A percentile compares a stretch with the other conserved stretches of the same genome.
Conservation (phyloP, 2,329 filamentous ascomycete species). For the Neodidymelliopsis sp. region DNA sequence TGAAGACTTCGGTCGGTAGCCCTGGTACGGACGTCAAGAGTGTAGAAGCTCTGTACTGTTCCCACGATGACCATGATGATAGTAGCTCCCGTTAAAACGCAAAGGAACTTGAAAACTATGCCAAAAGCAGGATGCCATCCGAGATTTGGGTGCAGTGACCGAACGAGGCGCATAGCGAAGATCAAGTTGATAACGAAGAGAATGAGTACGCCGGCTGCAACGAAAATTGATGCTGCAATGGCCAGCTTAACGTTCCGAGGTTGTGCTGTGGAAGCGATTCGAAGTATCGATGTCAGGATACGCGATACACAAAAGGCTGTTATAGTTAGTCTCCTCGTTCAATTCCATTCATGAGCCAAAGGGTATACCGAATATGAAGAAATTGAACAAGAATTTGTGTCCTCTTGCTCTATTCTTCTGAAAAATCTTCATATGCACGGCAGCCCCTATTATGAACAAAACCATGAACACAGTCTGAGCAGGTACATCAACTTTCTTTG, state of each 20-base stretch:
- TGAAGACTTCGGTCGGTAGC: slow-evolving; percentile 68
- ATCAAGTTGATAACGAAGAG: slow-evolving; percentile 81
- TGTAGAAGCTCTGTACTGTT: slow-evolving; percentile 72
- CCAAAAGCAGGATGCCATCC: slow-evolving; percentile 70
- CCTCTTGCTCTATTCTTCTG: slow-evolving; percentile 46
- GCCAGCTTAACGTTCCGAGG: slow-evolving; percentile 56
- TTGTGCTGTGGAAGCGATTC: slow-evolving; percentile 42
- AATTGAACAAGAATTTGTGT: slow-evolving; percentile 53
- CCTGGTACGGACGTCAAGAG: slow-evolving; percentile 60
- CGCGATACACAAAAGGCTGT: slow-evolving; percentile 55
- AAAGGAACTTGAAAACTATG: slow-evolving; percentile 64
- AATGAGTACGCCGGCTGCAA: slow-evolving; percentile 75
- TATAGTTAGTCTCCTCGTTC: neutral
- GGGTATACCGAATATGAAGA: slow-evolving; percentile 49
- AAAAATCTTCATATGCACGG: slow-evolving; percentile 53
- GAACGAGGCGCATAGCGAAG: slow-evolving; percentile 76
- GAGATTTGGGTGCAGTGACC: slow-evolving; percentile 73
- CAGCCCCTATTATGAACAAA: slow-evolving; percentile 52
- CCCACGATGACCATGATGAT: slow-evolving; percentile 72
- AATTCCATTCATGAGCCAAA: neutral
- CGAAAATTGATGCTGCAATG: slow-evolving; percentile 71
- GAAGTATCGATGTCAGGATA: slow-evolving; percentile 50
- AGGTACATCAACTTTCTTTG: slow-evolving; percentile 50
- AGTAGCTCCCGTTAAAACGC: slow-evolving; percentile 64
- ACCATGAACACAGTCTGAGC: slow-evolving; percentile 51